phyloP scores from a whole-genome alignment of 2,329 filamentous ascomycete species.

The Diplodia sapinea region DNA sequence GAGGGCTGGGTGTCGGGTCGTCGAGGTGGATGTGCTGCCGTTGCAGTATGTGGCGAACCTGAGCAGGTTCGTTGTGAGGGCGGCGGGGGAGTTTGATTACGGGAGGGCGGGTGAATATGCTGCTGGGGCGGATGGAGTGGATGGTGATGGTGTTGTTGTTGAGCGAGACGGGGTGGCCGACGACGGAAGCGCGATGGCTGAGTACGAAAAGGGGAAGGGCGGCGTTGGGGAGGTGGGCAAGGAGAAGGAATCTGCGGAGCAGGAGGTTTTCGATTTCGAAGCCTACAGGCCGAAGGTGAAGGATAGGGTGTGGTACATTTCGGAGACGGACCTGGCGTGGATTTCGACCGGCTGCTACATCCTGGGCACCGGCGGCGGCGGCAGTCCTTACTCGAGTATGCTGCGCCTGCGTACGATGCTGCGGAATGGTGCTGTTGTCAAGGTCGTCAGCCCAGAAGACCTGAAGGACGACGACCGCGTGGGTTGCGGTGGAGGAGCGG shows the following conservation, averaged over 20 bases:
- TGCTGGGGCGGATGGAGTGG: not conserved
- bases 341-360: constrained; percentile 66
- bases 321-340: constrained; percentile 63
- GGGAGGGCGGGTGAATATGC: not conserved
- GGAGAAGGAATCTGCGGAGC: not conserved
- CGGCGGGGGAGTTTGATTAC: constrained; percentile 30
- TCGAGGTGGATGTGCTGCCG: constrained; percentile 53
- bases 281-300: constrained; percentile 48
- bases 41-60: constrained; percentile 44
- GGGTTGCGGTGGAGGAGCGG: constrained; percentile 54
- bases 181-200: not conserved
- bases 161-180: not conserved
- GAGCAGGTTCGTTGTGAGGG: constrained; percentile 33
- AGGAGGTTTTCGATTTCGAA: constrained; percentile 41
- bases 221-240: not conserved
- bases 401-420: constrained; percentile 55
- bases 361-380: constrained; percentile 66
- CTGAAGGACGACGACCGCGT: constrained; percentile 50
- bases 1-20: constrained; percentile 51
- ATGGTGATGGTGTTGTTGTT: not conserved
- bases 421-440: constrained; percentile 48
- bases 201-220: constrained; percentile 1
- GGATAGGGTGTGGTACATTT: constrained; percentile 63
- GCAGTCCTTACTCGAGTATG: constrained; percentile 59
- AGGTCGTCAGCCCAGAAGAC: constrained; percentile 50